Percentiles rank a stretch among this genome's conserved stretches.
These are phyloP conservation scores for Salix purpurea DNA, from an alignment of 345 rosid genomes.

Conservation along the genomic window DNA sequence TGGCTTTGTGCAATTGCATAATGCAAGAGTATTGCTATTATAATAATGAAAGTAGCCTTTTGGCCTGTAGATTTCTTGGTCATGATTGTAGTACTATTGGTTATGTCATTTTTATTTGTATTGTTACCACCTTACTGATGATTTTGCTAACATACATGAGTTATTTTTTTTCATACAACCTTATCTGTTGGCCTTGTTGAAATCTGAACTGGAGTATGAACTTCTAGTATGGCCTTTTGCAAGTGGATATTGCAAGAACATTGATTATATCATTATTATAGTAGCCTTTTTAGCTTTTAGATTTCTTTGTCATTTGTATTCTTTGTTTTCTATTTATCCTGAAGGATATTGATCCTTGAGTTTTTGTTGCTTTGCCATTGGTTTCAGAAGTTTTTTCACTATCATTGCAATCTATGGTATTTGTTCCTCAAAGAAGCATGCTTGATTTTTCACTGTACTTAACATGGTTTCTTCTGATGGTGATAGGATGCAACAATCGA, in stretches of 20 bases:
- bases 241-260: background rate
- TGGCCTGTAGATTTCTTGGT: background rate
- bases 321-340: background rate
- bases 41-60: too few relatives aligned
- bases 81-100: background rate
- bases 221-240: background rate
- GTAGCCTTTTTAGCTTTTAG: background rate
- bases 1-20: background rate
- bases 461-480: constrained; percentile 12
- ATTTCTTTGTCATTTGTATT: background rate
- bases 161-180: background rate
- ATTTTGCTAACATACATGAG: background rate
- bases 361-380: background rate
- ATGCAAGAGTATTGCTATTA: background rate
- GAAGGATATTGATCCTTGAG: background rate
- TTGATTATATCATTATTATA: background rate
- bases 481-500: constrained; percentile 85
- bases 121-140: background rate
- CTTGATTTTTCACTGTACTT: background rate
- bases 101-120: background rate
- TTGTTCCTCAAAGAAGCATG: constrained; percentile 2
- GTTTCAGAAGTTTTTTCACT: background rate
- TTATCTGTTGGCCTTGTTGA: background rate
- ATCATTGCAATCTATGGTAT: background rate
- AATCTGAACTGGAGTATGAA: background rate